Conservation (phyloP, 2,329 filamentous ascomycete species). For the Ophiosphaerella korrae region DNA sequence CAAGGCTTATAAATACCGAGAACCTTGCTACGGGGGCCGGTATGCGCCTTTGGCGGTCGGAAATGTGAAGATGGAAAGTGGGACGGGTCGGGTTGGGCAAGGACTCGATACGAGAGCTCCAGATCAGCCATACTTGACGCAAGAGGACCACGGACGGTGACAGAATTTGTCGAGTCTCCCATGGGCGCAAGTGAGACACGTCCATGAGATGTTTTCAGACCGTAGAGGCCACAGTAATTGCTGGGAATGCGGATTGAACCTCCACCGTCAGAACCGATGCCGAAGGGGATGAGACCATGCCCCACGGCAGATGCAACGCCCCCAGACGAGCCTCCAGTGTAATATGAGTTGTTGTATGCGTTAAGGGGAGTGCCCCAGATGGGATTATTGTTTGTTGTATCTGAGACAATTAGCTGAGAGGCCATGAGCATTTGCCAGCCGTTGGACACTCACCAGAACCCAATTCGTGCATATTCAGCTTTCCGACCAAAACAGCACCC, state of each 20-base stretch:
- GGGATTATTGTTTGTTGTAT: constrained; percentile 84
- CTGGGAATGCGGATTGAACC: constrained; percentile 76
- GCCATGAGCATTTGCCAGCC: not conserved
- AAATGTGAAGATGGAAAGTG: constrained; percentile 68
- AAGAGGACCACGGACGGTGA: constrained; percentile 75
- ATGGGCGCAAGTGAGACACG: constrained; percentile 67
- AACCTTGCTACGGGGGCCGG: constrained; percentile 56
- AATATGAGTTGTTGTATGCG: constrained; percentile 76
- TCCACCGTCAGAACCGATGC: constrained; percentile 72
- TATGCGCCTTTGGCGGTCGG: constrained; percentile 56
- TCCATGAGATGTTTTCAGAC: constrained; percentile 78
- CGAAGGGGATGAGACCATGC: constrained; percentile 74
- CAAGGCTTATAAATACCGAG: constrained; percentile 73
- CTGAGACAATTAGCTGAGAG: constrained; percentile 41
- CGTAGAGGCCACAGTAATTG: constrained; percentile 79
- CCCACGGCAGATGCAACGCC: constrained; percentile 74
- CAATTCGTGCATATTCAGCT: constrained; percentile 80
- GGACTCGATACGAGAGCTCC: constrained; percentile 78
- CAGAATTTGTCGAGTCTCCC: constrained; percentile 63
- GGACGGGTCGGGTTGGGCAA: constrained; percentile 72
- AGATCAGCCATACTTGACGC: constrained; percentile 78
- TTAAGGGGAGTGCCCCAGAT: constrained; percentile 76
- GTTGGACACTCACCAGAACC: constrained; percentile 62
- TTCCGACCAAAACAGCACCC: constrained; percentile 76
- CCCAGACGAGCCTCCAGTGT: constrained; percentile 80